These are phyloP conservation scores for Yamadazyma mexicana DNA, from an alignment of 1,139 yeast genomes.

Conservation along the genomic window DNA sequence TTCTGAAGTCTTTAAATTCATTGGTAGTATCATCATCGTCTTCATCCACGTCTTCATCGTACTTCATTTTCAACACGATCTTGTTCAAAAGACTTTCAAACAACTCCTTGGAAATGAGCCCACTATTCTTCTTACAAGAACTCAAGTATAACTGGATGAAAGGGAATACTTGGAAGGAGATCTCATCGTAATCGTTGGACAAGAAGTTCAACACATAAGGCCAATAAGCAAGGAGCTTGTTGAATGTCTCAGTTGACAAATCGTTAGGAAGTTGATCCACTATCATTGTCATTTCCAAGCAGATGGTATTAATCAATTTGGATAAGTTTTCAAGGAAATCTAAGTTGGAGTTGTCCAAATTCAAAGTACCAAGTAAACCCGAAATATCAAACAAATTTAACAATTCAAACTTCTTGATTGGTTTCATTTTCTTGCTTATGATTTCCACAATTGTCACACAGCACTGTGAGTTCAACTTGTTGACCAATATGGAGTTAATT, in stretches of 20 bases:
- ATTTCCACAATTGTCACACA: constrained; percentile 79
- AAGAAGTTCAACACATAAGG: constrained; percentile 74
- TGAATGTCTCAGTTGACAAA: constrained; percentile 42
- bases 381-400: constrained; percentile 69
- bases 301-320: constrained; percentile 70
- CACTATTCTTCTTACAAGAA: constrained; percentile 59
- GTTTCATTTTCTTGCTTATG: constrained; percentile 87
- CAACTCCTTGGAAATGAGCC: constrained; percentile 43
- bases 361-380: constrained; percentile 36
- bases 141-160: constrained; percentile 74
- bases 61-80: constrained; percentile 74
- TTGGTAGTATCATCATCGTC: constrained; percentile 62
- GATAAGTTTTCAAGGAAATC: constrained; percentile 81
- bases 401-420: constrained; percentile 79
- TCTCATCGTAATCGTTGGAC: constrained; percentile 84
- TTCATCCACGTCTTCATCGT: constrained; percentile 75
- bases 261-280: constrained; percentile 42
- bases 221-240: constrained; percentile 48
- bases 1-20: constrained; percentile 77
- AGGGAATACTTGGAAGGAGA: constrained; percentile 79
- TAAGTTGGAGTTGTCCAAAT: constrained; percentile 20
- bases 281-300: constrained; percentile 69
- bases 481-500: constrained; percentile 38
- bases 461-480: constrained; percentile 33
- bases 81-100: constrained; percentile 66